Evolutionary conservation across 2,329 filamentous ascomycete genomes (phyloP), one percentile per base, ranked within the genome.

Genomic region (Colletotrichum brevisporum): DNA sequence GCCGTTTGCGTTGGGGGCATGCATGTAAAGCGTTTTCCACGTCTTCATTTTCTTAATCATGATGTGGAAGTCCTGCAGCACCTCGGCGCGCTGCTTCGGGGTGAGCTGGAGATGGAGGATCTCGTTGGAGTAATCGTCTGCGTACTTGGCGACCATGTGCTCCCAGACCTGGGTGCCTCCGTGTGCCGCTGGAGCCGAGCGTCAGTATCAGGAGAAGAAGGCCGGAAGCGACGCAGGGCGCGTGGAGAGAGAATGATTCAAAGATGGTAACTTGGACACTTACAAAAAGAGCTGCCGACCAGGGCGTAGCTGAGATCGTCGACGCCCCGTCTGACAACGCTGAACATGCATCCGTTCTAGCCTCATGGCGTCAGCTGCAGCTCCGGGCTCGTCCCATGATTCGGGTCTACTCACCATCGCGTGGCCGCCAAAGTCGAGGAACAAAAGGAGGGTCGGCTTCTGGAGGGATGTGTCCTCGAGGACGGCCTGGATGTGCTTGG

Each of bases 311-410:
- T 55, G 13, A 55, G 12, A 6, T 21, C n/a, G 9, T 18, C 5
- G 13, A 21, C 18, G 6, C 3, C 31, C 2, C 31, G 16, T 31
- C 31, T 39, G 0, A 55, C 2, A 10, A 55, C 31, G 12, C 15
- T 41, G 31, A 55, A 55, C 31, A 55, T 41, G 31, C 53, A 55
- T 3, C 53, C 53, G 53, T 55, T 55, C 52, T 54, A 5, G 3
- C 6, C n/a, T 13, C n/a, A n/a, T 45, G 43, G 13, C n/a, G n/a
- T 45, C 31, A 36, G 31, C 41, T 48, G 45, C 16, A 48, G 45
- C 18, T 10, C 45, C 45, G 21, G 21, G 21, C 9, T 18, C n/a
- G 4, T 18, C 6, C 16, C 24, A 6, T 54, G 6, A 54, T 0
- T 21, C 18, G 3, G 41, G 13, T n/a, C 16, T n/a, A 26, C 53